Conservation (phyloP, 2,329 filamentous ascomycete genomes). For the Parascedosporium putredinis region DNA sequence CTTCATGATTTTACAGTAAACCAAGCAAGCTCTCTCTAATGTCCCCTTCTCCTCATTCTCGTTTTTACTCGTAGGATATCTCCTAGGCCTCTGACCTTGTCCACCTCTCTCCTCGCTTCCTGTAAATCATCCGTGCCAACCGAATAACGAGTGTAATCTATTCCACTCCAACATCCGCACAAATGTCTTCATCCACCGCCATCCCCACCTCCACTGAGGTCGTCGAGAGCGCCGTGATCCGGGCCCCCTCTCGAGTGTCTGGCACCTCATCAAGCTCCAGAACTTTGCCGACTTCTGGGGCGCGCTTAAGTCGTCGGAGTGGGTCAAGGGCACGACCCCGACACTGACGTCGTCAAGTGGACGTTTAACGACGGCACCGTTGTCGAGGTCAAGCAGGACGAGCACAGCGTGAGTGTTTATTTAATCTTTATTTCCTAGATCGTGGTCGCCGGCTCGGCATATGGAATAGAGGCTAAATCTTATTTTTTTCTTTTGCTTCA, state of each 20-base stretch:
- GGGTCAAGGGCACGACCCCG: slow-evolving; percentile 52
- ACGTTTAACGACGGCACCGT: slow-evolving; percentile 59
- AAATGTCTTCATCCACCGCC: slow-evolving; percentile 13
- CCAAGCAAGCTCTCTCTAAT: no score
- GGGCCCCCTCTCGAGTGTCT: slow-evolving; percentile 56
- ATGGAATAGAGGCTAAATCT: background rate
- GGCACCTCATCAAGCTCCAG: slow-evolving; percentile 66
- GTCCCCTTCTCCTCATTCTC: no score
- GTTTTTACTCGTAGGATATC: no score
- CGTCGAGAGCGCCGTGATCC: slow-evolving; percentile 57
- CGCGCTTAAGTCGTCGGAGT: slow-evolving; percentile 49
- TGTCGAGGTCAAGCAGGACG: slow-evolving; percentile 65
- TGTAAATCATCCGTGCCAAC: no score
- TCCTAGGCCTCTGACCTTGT: no score
- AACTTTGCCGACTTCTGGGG: slow-evolving; percentile 59
- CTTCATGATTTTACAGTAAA: no score
- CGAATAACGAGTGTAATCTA: no score
- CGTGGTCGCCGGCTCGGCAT: no score
- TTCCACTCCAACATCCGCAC: no score
- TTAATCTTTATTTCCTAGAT: no score
- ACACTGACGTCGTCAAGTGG: slow-evolving; percentile 56
- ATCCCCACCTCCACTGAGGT: slow-evolving; percentile 60
- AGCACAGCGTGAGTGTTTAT: slow-evolving; percentile 59
- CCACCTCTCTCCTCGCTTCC: no score
- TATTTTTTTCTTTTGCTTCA: no score